Conservation (phyloP, 164 flowering plant species). For the Vitis rotundifolia region DNA sequence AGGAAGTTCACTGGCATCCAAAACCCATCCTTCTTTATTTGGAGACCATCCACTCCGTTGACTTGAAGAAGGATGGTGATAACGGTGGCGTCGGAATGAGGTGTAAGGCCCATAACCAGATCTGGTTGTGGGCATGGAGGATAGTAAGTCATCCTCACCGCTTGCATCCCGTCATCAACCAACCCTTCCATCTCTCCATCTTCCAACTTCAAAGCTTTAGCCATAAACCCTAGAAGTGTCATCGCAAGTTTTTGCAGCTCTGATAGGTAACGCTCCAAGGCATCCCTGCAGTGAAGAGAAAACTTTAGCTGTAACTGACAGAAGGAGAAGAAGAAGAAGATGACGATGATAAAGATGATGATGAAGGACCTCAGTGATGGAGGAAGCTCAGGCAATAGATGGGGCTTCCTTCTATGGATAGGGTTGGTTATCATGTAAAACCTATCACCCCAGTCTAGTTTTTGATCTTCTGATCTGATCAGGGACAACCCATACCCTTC, state of each 20-base stretch:
- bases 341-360: too few species aligned
- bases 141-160: constrained; percentile 42
- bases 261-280: constrained; percentile 23
- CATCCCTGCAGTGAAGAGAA: constrained; percentile 11
- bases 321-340: neutral
- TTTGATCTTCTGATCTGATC: constrained; percentile 15
- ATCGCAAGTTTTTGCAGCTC: constrained; percentile 24
- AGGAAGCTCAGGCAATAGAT: constrained; percentile 36
- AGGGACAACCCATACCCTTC: constrained; percentile 45
- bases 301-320: too few species aligned
- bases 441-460: constrained; percentile 22
- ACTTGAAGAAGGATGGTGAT: constrained; percentile 44
- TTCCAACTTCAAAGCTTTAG: constrained; percentile 22
- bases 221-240: constrained; percentile 21
- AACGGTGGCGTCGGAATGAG: constrained; percentile 38
- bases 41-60: constrained; percentile 42
- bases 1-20: constrained; percentile 36
- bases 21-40: constrained; percentile 34
- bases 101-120: constrained; percentile 29
- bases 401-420: constrained; percentile 17
- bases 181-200: constrained; percentile 19
- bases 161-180: constrained; percentile 39
- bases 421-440: constrained; percentile 23
- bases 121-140: constrained; percentile 52
- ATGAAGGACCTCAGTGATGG: constrained; percentile 22